These are phyloP conservation scores for Astragalus membranaceus DNA, from an alignment of 306 rosid species.

Conservation along the genomic window DNA sequence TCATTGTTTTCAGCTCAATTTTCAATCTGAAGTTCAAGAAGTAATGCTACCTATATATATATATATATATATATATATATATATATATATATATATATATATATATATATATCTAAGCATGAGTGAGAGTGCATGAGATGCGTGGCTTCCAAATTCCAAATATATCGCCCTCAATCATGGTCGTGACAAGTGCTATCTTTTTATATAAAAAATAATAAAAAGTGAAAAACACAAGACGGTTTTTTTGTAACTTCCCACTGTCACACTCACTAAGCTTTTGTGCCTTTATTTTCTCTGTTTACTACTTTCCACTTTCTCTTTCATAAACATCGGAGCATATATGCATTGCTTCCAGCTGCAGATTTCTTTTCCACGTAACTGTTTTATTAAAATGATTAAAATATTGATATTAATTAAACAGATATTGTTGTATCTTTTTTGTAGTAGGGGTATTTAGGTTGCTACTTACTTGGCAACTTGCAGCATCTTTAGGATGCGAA, in stretches of 20 bases:
- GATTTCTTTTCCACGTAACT: slow-evolving; percentile 39
- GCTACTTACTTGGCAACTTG: slow-evolving; percentile 8
- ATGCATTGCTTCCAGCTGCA: slow-evolving; percentile 67
- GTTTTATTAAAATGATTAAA: slow-evolving; percentile 12
- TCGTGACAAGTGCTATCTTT: slow-evolving; percentile 33
- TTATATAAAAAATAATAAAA: neutral
- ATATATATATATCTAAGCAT: slow-evolving; percentile 18
- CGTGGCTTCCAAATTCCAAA: slow-evolving; percentile 17
- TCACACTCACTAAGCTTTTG: slow-evolving; percentile 30
- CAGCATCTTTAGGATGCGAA: slow-evolving; percentile 9
- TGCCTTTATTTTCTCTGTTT: slow-evolving; percentile 25
- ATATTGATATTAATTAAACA: neutral
- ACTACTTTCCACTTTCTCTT: slow-evolving; percentile 44
- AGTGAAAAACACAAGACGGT: neutral
- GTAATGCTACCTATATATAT: slow-evolving; percentile 12
- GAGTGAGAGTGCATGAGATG: slow-evolving; percentile 6
- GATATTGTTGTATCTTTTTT: neutral
- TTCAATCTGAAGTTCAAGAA: neutral
- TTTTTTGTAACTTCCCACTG: slow-evolving; percentile 16
- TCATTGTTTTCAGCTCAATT: slow-evolving; percentile 32
- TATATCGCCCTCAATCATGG: slow-evolving; percentile 2
- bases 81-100: slow-evolving; percentile 9
- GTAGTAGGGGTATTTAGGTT: neutral
- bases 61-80: slow-evolving; percentile 22
- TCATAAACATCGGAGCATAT: slow-evolving; percentile 49